These are phyloP conservation scores for Eucalyptus melliodora DNA, from an alignment of 345 rosid species.

Conservation along the genomic window DNA sequence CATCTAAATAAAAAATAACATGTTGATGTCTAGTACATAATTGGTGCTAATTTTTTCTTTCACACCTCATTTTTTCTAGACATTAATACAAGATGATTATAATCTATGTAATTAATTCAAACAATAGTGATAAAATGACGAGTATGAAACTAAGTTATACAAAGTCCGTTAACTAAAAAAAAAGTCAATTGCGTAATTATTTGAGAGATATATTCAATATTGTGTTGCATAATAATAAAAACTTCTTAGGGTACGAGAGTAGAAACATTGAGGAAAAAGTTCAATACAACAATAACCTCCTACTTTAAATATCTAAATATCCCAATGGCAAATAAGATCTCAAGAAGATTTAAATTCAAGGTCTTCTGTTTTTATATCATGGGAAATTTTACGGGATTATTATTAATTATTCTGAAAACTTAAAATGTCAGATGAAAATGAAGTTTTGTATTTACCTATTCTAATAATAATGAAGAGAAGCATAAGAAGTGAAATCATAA, in stretches of 20 bases:
- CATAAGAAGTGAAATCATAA: background rate
- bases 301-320: background rate
- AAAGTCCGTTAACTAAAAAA: background rate
- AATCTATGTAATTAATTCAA: background rate
- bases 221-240: background rate
- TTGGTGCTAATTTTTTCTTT: background rate
- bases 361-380: fast-evolving
- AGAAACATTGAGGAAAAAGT: background rate
- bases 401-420: background rate
- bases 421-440: no score
- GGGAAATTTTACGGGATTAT: background rate
- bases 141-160: background rate
- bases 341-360: background rate
- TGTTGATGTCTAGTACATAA: background rate
- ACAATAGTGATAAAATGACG: background rate
- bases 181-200: background rate
- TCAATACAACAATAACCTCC: background rate
- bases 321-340: background rate
- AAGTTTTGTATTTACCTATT: background rate
- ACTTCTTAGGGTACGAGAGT: background rate
- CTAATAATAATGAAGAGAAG: background rate
- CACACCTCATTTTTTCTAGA: background rate
- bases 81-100: background rate
- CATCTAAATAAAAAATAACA: background rate
- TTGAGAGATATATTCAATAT: background rate